phyloP scores from a whole-genome alignment of 2,329 filamentous ascomycete species.

The Diaporthe capsici region DNA sequence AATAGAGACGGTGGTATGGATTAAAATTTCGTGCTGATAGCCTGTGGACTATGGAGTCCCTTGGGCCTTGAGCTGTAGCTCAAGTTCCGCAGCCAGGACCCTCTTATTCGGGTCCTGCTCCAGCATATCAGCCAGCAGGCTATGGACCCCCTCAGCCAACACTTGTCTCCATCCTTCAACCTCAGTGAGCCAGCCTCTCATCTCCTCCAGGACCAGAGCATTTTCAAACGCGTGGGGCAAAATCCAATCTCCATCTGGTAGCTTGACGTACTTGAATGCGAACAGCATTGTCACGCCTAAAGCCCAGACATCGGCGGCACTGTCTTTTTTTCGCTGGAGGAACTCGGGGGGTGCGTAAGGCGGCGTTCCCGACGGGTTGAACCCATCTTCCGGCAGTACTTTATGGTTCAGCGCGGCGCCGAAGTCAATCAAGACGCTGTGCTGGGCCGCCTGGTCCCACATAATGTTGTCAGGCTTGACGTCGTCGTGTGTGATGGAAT shows the following conservation, averaged over 20 bases:
- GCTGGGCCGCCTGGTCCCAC: conserved; percentile 24
- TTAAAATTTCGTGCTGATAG: no score
- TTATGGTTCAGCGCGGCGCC: conserved; percentile 40
- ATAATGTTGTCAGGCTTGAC: conserved; percentile 43
- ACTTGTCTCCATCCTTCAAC: background rate
- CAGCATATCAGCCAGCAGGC: conserved; percentile 23
- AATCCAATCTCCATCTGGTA: conserved; percentile 41
- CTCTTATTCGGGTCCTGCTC: background rate
- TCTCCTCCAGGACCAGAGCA: background rate
- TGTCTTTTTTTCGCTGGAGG: conserved; percentile 34
- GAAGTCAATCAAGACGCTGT: conserved; percentile 40
- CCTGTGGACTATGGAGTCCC: background rate
- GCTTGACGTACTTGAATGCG: conserved; percentile 31
- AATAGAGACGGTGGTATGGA: background rate
- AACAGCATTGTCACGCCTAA: conserved; percentile 42
- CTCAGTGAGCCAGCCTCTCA: conserved; percentile 1
- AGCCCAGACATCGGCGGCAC: conserved; percentile 40
- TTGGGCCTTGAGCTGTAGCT: background rate
- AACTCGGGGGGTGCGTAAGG: conserved; percentile 41
- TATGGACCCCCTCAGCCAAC: background rate
- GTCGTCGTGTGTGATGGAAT: conserved; percentile 40
- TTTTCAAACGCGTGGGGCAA: conserved; percentile 37
- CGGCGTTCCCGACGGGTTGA: conserved; percentile 42
- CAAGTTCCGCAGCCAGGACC: background rate
- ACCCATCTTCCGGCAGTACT: conserved; percentile 17